phyloP scores from a whole-genome alignment of 495 filamentous ascomycete species.

The Hyaloscypha hepaticicola region DNA sequence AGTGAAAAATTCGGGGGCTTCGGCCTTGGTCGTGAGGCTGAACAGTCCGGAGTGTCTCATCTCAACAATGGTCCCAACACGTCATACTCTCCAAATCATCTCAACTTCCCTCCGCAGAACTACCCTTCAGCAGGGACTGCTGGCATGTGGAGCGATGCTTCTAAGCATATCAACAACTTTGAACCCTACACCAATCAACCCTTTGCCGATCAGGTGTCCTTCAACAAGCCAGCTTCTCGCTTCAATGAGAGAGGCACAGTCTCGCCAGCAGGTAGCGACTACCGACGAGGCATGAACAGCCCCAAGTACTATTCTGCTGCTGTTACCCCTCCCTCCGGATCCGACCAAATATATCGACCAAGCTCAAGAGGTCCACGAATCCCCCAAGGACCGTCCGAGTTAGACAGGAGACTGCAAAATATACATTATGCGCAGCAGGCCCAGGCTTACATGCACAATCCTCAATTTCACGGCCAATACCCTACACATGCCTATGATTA shows the following conservation, averaged over 20 bases:
- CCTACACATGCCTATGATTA: constrained; percentile 39
- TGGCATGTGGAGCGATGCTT: constrained; percentile 26
- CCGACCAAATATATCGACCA: constrained; percentile 26
- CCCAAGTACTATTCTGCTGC: constrained; percentile 49
- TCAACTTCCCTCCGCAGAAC: constrained; percentile 20
- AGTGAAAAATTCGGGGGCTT: constrained; percentile 29
- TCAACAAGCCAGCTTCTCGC: constrained; percentile 33
- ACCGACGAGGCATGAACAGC: constrained; percentile 46
- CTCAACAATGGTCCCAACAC: constrained; percentile 7
- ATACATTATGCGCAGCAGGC: constrained; percentile 42
- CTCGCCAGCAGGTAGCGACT: constrained; percentile 56
- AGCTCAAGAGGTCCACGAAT: constrained; percentile 25
- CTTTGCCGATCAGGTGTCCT: constrained; percentile 30
- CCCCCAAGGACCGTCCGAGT: constrained; percentile 25
- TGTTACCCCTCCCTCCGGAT: constrained; percentile 39
- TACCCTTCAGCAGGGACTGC: constrained; percentile 17
- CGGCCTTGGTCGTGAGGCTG: constrained; percentile 20
- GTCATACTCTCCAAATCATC: constrained; percentile 24
- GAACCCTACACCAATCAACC: constrained; percentile 25
- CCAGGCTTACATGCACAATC: constrained; percentile 13
- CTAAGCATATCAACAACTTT: constrained; percentile 19
- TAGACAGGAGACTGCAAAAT: constrained; percentile 31
- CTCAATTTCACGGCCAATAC: constrained; percentile 31
- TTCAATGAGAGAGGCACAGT: constrained; percentile 33
- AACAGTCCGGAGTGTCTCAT: constrained; percentile 16